phyloP scores from a whole-genome alignment of 495 filamentous ascomycete species.

The Massariosphaeria phaeospora region DNA sequence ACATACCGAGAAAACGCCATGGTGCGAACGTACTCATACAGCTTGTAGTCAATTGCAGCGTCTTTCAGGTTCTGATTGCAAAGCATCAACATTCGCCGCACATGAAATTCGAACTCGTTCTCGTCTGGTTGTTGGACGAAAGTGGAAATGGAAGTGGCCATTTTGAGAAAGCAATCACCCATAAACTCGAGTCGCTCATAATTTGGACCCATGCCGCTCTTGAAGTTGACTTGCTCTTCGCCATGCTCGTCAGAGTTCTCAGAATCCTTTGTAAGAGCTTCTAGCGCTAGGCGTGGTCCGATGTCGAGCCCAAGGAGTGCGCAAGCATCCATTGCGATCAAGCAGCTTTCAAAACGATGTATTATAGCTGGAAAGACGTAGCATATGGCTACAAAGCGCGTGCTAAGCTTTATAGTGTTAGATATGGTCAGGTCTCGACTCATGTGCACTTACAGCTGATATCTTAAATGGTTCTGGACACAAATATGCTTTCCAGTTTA shows the following conservation, averaged over 20 bases:
- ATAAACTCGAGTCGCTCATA: slow-evolving; percentile 95
- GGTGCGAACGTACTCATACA: slow-evolving; percentile 77
- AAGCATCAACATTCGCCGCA: slow-evolving; percentile 82
- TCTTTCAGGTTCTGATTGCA: slow-evolving; percentile 90
- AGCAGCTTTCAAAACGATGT: slow-evolving; percentile 70
- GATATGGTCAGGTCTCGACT: neutral
- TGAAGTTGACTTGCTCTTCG: slow-evolving; percentile 65
- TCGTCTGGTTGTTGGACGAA: slow-evolving; percentile 70
- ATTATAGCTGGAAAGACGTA: slow-evolving; percentile 78
- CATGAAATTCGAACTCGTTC: slow-evolving; percentile 83
- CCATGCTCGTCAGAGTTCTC: slow-evolving; percentile 81
- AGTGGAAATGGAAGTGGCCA: slow-evolving; percentile 84
- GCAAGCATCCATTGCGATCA: slow-evolving; percentile 74
- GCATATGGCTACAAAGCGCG: slow-evolving; percentile 59
- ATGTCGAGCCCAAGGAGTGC: slow-evolving; percentile 55
- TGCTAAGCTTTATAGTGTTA: slow-evolving; percentile 53
- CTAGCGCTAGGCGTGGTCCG: slow-evolving; percentile 67
- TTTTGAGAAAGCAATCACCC: slow-evolving; percentile 91
- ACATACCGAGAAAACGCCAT: slow-evolving; percentile 68
- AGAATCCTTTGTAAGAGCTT: slow-evolving; percentile 91
- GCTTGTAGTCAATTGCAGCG: slow-evolving; percentile 59
- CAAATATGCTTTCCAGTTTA: slow-evolving; percentile 43
- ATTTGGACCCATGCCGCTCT: slow-evolving; percentile 89
- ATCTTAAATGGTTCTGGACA: slow-evolving; percentile 63
- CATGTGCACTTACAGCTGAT: slow-evolving; percentile 59